Percentiles rank a stretch among this genome's conserved stretches.
These are phyloP conservation scores for Puccinia sorghi DNA, from an alignment of 1,284 basidiomycete genomes.

Conservation along the genomic window DNA sequence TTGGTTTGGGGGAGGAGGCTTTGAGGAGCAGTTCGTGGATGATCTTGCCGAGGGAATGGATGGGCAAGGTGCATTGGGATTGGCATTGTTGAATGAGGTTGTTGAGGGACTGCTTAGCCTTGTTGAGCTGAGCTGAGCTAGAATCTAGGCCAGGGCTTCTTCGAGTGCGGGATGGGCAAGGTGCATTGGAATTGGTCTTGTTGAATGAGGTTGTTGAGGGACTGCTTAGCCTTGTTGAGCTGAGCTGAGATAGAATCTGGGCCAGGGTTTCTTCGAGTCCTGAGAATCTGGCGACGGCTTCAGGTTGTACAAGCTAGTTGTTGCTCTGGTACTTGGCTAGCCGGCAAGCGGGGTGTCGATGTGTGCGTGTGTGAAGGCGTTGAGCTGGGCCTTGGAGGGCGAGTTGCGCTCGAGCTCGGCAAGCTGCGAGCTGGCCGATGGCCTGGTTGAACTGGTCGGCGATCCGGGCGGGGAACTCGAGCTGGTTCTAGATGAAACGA, in stretches of 20 bases:
- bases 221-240: neutral
- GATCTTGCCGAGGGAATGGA: neutral
- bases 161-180: neutral
- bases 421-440: neutral
- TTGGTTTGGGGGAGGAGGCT: neutral
- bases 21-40: neutral
- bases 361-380: neutral
- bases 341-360: neutral
- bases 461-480: conserved; percentile 15
- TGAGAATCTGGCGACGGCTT: neutral
- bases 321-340: conserved; percentile 8
- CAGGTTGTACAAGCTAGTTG: conserved; percentile 3
- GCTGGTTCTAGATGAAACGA: conserved; percentile 4
- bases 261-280: neutral
- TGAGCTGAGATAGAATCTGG: neutral
- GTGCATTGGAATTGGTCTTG: neutral
- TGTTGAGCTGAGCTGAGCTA: neutral
- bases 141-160: neutral
- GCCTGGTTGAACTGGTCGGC: conserved; percentile 16
- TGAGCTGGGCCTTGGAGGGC: conserved; percentile 19
- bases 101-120: neutral
- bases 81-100: neutral
- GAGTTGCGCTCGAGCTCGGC: neutral
- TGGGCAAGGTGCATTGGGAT: neutral
- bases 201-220: neutral